Base-by-base conservation (phyloP, 1,284 basidiomycete species). In the Malassezia arunalokei region DNA sequence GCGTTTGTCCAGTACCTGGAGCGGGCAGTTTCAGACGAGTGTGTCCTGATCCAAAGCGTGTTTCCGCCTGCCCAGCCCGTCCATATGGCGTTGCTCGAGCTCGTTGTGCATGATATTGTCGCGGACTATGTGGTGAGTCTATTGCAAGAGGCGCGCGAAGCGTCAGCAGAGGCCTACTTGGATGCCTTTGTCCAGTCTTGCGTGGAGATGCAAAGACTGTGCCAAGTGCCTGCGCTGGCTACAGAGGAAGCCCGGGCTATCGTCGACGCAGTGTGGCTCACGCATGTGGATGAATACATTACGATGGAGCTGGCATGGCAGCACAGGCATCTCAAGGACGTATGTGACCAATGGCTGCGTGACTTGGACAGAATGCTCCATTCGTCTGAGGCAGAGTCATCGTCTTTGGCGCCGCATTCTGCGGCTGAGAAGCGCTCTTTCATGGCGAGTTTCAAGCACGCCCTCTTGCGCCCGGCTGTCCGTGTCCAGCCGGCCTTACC, bases 261-360 rank as follows among this genome's bases (percentile, higher is more conserved):
- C 42, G 79, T 58, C 8, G 91, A 86, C 71, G 79, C 79, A 39
- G 91, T 95, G 86, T 98, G 94, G 68, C 90, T 94, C 73, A 76
- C 79, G 3, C 86, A 92, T 71, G 89, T 96, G 84, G 89, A 91
- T 68, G 91, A 94, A 65, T 98, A 98, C 66, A 82, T 98, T 3
- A 84, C 88, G 55, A 88, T 94, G 66, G 94, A 98, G 73, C 79
- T 85, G 6, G 88, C 92, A 52, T 82, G 81, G 66, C 79, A 88
- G 44, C 87, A 87, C 64, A 78, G 77, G 6, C 77, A 79, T 0
- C 82, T 96, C 55, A 83, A 87, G 43, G 76, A 75, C 1, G 84
- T 86, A 20, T 90, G 85, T 68, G 80, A 82, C 52, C 78, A 77
- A 1, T 95, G 89, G 89, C 83, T 90, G 51, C 76, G 75, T 14